These are phyloP conservation scores for Colletotrichum musicola DNA, from an alignment of 2,329 filamentous ascomycete species.

Conservation along the genomic window DNA sequence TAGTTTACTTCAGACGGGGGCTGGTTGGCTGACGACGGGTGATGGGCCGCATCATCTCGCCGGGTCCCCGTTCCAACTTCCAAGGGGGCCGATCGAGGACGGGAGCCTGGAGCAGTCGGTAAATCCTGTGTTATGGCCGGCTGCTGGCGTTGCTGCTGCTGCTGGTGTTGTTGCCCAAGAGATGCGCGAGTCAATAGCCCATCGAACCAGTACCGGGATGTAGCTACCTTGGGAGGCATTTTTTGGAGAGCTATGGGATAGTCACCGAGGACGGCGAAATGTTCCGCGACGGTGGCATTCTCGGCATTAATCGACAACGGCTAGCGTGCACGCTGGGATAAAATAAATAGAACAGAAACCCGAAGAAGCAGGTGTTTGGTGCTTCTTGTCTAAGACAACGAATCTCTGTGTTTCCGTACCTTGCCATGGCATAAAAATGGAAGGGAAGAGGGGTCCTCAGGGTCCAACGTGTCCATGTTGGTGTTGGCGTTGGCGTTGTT, in stretches of 20 bases:
- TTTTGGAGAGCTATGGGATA: neutral
- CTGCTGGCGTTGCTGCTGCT: neutral
- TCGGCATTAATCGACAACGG: no score
- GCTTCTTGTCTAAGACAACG: constrained; percentile 24
- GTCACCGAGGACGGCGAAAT: neutral
- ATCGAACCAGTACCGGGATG: neutral
- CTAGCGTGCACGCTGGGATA: neutral
- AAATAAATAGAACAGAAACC: no score
- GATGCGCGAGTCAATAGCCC: constrained; percentile 16
- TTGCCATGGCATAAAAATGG: neutral
- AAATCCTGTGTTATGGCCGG: neutral
- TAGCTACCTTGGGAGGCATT: neutral
- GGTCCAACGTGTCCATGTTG: constrained; percentile 3
- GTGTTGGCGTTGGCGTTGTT: neutral
- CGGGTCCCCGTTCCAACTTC: no score
- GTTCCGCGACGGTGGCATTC: neutral
- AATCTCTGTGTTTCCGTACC: constrained; percentile 9
- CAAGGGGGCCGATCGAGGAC: neutral
- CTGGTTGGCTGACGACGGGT: neutral
- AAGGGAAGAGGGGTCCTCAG: constrained; percentile 14
- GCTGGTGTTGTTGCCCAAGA: constrained; percentile 1
- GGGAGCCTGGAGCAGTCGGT: neutral
- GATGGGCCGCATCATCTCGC: constrained; percentile 3
- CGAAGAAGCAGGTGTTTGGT: no score
- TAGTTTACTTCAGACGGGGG: constrained; percentile 16